Base-by-base conservation (phyloP, 805 yeast species). In the Kazachstania kunashirensis region DNA sequence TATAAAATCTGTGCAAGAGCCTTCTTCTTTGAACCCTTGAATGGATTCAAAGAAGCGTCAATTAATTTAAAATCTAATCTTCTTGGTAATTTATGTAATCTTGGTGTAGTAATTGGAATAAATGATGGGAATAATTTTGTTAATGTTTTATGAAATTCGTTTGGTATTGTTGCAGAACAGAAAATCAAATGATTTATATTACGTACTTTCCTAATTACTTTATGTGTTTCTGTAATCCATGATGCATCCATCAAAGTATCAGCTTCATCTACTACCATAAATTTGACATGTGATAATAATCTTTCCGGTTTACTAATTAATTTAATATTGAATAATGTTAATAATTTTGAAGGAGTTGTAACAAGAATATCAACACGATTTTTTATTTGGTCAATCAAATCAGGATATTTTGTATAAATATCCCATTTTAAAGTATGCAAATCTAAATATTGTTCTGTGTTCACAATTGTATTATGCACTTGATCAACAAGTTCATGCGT, bases 111-210 rank as follows among this genome's bases (percentile, higher is more conserved):
- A 12, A 86, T 74, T 2, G 81, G 68, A 14, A 68, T 65, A 12
- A 76, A 66, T n/a, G 69, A 65, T 0, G 94, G 94, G 57, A 78
- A 86, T 21, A 77, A 49, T 29, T 63, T 64, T 4, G 66, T 57
- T 38, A 88, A 60, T 1, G 80, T 71, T 37, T 71, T 70, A 39
- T 79, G 78, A 52, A 86, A 84, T 40, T 74, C 77, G 21, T 73
- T 70, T 1, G 97, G 94, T 24, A 92, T 79, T 0, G 98, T 89
- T 0, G 97, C 97, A 1, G 95, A 79, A 41, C 89, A 84, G 46
- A 89, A 73, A 0, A 88, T 69, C 16, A 85, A 57, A 42, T 84
- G 81, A 32, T 65, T 67, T 28, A 81, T 60, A 41, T 72, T 70
- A 14, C 73, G 65, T 62, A 77, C 67, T 33, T 58, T 46, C 16